Evolutionary conservation across 306 rosid genomes (phyloP), one percentile per base, ranked within the genome.

Genomic region (Lathyrus oleraceus): DNA sequence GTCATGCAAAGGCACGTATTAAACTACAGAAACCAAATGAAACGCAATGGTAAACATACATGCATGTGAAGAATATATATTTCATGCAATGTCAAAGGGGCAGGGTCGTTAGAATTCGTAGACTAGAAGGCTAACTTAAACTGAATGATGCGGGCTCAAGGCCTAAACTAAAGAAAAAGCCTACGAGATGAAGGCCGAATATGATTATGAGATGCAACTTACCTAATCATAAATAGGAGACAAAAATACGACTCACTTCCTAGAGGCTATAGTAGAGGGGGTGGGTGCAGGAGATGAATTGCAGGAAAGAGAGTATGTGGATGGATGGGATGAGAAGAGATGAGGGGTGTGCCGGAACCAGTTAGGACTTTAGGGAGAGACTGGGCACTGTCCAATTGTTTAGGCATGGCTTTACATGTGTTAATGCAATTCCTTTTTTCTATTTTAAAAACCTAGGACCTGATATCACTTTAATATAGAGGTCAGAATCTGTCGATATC

Each of bases 71-170:
- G 2, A 43, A 36, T 15, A 59, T 38, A 35, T 45, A 32, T 47
- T 51, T 12, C 40, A 40, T 63, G 74, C 61, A 72, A 52, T 42
- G 47, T 59, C 19, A 43, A 62, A 75, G 67, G 64, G 40, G 42
- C 42, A 61, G 35, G 30, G 11, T 60, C 38, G 67, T 61, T 61
- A 54, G n/a, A 60, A 25, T 23, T 30, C 39, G 54, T 36, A 44
- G 61, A 49, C 21, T 60, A 48, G 52, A 61, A 53, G 28, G 49
- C 61, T 72, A 42, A 60, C 48, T 43, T 13, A 27, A 17, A 61
- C 48, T 35, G 27, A 9, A 56, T 12, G 61, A 25, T 25, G 19
- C 10, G n/a, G 38, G 27, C 39, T 10, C 61, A 56, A 25, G 17
- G 35, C 38, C 61, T 10, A 25, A 12, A 12, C 9, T 23, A 56